Evolutionary conservation across 2,329 filamentous ascomycete species (phyloP).

Genomic region (Alternaria triticimaculans): DNA sequence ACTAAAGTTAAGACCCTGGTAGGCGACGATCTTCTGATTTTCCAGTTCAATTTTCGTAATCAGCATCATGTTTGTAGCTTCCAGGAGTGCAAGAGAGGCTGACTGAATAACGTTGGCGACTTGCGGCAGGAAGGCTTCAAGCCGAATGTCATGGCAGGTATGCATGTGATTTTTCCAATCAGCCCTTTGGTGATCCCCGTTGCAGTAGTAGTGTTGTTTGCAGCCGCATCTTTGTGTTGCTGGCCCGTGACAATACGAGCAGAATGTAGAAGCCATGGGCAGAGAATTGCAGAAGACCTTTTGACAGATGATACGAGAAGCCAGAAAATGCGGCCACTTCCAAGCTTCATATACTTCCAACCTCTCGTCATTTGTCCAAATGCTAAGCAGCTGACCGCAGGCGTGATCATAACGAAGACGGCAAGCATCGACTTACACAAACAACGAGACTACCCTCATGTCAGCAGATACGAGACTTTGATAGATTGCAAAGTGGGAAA

Average conservation of each 20-base stretch:
- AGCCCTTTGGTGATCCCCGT: not conserved
- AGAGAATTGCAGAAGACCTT: not conserved
- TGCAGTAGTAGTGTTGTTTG: not conserved
- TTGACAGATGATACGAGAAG: not conserved
- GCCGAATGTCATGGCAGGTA: not conserved
- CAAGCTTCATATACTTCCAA: not conserved
- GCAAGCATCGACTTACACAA: not conserved
- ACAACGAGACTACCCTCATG: not conserved
- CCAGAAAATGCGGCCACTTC: not conserved
- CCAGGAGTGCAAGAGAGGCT: not conserved
- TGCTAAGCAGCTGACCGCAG: not conserved
- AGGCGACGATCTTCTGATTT: not conserved
- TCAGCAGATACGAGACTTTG: too few species aligned
- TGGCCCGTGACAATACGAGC: not conserved
- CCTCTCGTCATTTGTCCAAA: not conserved
- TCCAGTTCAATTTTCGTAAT: not conserved
- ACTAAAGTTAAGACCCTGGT: not conserved
- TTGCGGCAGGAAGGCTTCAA: not conserved
- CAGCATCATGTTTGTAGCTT: not conserved
- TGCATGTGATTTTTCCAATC: not conserved
- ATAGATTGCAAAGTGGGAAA: too few species aligned
- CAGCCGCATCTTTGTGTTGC: not conserved
- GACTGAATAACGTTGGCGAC: not conserved
- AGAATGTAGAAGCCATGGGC: not conserved
- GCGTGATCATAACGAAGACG: not conserved